Conservation (phyloP, 78 protist genomes). For the Mastigamoeba balamuthi region DNA sequence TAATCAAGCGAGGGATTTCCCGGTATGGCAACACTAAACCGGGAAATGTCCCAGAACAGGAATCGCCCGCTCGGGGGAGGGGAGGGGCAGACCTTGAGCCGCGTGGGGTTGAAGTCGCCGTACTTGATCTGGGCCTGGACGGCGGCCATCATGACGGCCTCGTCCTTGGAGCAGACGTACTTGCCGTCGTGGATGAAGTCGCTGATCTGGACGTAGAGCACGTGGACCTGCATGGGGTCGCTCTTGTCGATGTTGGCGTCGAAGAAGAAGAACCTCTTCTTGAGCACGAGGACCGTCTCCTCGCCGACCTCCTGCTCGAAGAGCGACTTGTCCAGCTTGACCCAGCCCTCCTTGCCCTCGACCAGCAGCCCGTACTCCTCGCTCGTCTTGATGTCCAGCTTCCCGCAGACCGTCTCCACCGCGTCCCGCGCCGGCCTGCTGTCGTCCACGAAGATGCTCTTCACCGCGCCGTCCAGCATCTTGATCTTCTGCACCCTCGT, state of each 20-base stretch:
- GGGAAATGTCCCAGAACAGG: no score
- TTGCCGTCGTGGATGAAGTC: conserved; percentile 36
- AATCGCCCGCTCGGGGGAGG: no score
- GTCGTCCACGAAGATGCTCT: conserved; percentile 39
- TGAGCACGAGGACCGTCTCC: conserved; percentile 30
- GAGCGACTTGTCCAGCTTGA: conserved; percentile 45
- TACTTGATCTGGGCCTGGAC: conserved; percentile 42
- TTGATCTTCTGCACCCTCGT: conserved; percentile 37
- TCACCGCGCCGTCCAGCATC: conserved; percentile 36
- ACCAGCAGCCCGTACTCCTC: conserved; percentile 43
- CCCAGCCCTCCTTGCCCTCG: conserved; percentile 37
- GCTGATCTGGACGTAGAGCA: conserved; percentile 51
- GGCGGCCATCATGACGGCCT: conserved; percentile 40
- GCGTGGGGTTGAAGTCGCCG: neutral
- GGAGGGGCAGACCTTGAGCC: no score
- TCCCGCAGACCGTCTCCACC: conserved; percentile 13
- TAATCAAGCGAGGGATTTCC: no score
- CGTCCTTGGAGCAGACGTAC: conserved; percentile 37
- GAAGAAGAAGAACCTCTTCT: conserved; percentile 66
- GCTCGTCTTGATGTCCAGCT: conserved; percentile 43
- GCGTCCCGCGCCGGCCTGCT: conserved; percentile 19
- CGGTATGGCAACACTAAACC: no score
- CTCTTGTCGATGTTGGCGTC: conserved; percentile 68
- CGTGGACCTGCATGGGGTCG: conserved; percentile 73
- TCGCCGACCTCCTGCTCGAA: conserved; percentile 64